Conservation (phyloP, 305 asterid species). For the Fraxinus sp. region DNA sequence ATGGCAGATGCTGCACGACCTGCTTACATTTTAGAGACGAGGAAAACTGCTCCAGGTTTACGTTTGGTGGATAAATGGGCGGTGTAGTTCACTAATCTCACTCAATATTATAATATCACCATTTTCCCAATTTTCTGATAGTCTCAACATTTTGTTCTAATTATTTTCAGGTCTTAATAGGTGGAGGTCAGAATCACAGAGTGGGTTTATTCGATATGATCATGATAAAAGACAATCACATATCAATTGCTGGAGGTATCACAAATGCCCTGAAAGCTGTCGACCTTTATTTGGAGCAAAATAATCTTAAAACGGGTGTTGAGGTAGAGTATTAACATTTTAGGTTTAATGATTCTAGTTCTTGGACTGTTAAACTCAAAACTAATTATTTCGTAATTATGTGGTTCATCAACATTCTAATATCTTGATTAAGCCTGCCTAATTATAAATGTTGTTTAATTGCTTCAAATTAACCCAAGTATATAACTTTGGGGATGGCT, state of each 20-base stretch:
- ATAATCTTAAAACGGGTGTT: conserved; percentile 77
- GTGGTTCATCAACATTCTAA: too few relatives aligned
- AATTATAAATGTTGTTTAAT: neutral
- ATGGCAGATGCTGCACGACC: conserved; percentile 94
- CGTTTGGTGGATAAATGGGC: conserved; percentile 99
- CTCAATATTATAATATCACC: conserved; percentile 15
- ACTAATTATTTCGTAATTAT: neutral
- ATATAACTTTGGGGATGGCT: neutral
- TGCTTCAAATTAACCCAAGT: neutral
- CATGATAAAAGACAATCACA: conserved; percentile 95
- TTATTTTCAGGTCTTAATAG: conserved; percentile 65
- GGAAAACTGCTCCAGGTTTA: conserved; percentile 94
- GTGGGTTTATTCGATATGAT: conserved; percentile 96
- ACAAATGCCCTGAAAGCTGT: conserved; percentile 71
- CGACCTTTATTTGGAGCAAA: conserved; percentile 63
- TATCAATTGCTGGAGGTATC: conserved; percentile 83
- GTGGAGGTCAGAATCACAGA: conserved; percentile 90
- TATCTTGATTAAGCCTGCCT: neutral
- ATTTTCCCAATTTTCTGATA: neutral
- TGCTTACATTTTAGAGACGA: conserved; percentile 82
- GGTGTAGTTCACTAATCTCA: conserved; percentile 56
- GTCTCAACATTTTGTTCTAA: conserved; percentile 14
- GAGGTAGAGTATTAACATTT: conserved; percentile 53
- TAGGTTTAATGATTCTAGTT: neutral
- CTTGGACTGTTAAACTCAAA: neutral